These are phyloP conservation scores for Darksidea phi DNA, from an alignment of 495 filamentous ascomycete species.

Conservation along the genomic window DNA sequence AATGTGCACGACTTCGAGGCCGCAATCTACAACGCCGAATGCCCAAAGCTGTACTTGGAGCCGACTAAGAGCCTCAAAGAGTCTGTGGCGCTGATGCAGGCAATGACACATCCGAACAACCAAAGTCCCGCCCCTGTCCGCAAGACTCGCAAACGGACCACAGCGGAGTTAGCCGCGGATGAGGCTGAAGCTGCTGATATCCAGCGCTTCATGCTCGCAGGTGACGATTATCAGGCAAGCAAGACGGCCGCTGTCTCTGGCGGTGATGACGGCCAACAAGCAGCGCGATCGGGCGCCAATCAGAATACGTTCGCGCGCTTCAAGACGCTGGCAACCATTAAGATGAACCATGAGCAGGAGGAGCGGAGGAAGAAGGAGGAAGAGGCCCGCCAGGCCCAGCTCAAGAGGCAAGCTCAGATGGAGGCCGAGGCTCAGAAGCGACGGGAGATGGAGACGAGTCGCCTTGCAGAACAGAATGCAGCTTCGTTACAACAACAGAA, in stretches of 20 bases:
- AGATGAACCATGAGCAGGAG: conserved; percentile 70
- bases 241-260: conserved; percentile 57
- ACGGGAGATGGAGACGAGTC: conserved; percentile 20
- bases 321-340: conserved; percentile 85
- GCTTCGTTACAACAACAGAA: conserved; percentile 28
- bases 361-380: conserved; percentile 61
- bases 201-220: conserved; percentile 87
- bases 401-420: conserved; percentile 54
- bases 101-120: conserved; percentile 72
- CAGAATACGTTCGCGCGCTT: conserved; percentile 87
- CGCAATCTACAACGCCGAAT: conserved; percentile 66
- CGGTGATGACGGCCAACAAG: conserved; percentile 65
- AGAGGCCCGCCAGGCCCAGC: conserved; percentile 50
- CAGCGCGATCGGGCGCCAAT: conserved; percentile 58
- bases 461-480: conserved; percentile 16
- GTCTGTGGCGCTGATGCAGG: conserved; percentile 64
- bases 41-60: conserved; percentile 71
- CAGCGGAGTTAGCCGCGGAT: conserved; percentile 90
- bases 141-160: conserved; percentile 87
- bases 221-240: conserved; percentile 78
- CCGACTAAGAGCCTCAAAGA: conserved; percentile 67
- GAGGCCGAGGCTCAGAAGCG: conserved; percentile 33
- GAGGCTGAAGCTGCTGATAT: conserved; percentile 85
- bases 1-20: conserved; percentile 74
- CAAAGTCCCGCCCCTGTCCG: conserved; percentile 71